Percentiles rank a stretch among this genome's conserved stretches.
phyloP scores from a whole-genome alignment of 2,329 filamentous ascomycete species.

The Myriangium duriaei region DNA sequence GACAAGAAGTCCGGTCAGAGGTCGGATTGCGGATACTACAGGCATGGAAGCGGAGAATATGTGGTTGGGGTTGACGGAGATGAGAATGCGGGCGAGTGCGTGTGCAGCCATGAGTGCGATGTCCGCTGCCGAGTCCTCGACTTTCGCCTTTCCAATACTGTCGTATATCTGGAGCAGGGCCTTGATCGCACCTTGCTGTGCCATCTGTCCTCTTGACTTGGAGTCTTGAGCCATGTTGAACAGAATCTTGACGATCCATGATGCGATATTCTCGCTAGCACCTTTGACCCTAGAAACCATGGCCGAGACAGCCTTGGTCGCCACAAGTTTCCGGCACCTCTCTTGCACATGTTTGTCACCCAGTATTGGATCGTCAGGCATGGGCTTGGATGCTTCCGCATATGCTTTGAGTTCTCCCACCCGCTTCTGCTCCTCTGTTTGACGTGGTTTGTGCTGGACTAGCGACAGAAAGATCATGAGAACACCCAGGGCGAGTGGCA shows the following conservation, averaged over 20 bases:
- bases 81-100: constrained; percentile 56
- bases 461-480: constrained; percentile 79
- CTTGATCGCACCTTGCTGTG: constrained; percentile 87
- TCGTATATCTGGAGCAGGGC: constrained; percentile 59
- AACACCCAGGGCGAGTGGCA: constrained; percentile 56
- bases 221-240: constrained; percentile 64
- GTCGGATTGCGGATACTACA: constrained; percentile 66
- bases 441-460: constrained; percentile 61
- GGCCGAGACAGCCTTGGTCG: constrained; percentile 63
- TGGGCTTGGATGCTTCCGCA: constrained; percentile 63
- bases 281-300: constrained; percentile 65
- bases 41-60: constrained; percentile 70
- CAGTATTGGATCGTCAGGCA: constrained; percentile 53
- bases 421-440: constrained; percentile 84
- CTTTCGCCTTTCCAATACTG: constrained; percentile 54
- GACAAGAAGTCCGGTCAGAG: constrained; percentile 63
- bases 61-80: constrained; percentile 48
- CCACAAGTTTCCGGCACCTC: constrained; percentile 67
- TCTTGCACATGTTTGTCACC: constrained; percentile 62
- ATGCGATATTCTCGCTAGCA: constrained; percentile 56
- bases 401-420: constrained; percentile 90
- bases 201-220: constrained; percentile 62
- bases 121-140: constrained; percentile 58
- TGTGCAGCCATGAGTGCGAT: constrained; percentile 7
- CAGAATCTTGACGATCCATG: constrained; percentile 64